phyloP scores from a whole-genome alignment of 2,329 filamentous ascomycete species.

The Diatrype stigma region DNA sequence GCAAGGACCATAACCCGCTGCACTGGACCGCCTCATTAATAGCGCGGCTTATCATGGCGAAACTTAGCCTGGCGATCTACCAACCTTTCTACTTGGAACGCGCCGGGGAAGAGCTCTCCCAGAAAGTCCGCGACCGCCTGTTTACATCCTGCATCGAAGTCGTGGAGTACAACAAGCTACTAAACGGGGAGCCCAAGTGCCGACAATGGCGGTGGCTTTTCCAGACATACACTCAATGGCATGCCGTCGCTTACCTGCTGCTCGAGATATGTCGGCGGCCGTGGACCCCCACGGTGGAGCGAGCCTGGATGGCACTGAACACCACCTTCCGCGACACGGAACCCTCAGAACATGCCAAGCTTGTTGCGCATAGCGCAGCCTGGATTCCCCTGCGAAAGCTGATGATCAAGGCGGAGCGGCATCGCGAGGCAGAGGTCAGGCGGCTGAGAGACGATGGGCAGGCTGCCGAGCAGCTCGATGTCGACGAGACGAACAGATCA shows the following conservation, averaged over 20 bases:
- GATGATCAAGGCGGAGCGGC: slow-evolving; percentile 46
- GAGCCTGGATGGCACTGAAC: slow-evolving; percentile 45
- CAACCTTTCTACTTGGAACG: slow-evolving; percentile 45
- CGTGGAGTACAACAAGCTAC: slow-evolving; percentile 50
- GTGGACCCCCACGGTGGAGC: slow-evolving; percentile 47
- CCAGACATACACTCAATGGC: slow-evolving; percentile 57
- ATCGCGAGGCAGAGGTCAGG: slow-evolving; percentile 47
- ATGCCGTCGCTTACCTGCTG: slow-evolving; percentile 53
- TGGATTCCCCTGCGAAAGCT: slow-evolving; percentile 53
- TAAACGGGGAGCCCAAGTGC: slow-evolving; percentile 46
- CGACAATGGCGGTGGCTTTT: slow-evolving; percentile 56
- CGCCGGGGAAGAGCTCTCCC: slow-evolving; percentile 31
- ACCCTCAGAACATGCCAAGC: slow-evolving; percentile 39
- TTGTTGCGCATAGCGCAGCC: slow-evolving; percentile 43
- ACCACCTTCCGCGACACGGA: slow-evolving; percentile 34
- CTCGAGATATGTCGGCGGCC: slow-evolving; percentile 46
- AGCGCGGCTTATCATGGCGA: slow-evolving; percentile 47
- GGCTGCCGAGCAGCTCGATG: slow-evolving; percentile 46
- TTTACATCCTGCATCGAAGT: slow-evolving; percentile 50
- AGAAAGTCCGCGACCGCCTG: slow-evolving; percentile 38
- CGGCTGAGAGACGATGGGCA: slow-evolving; percentile 45
- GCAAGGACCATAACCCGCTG: slow-evolving; percentile 38
- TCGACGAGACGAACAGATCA: slow-evolving; percentile 41
- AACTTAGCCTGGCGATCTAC: slow-evolving; percentile 52
- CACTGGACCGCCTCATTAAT: slow-evolving; percentile 48